Conservation (phyloP, 2,329 filamentous ascomycete species). For the Corynespora cassiicola region DNA sequence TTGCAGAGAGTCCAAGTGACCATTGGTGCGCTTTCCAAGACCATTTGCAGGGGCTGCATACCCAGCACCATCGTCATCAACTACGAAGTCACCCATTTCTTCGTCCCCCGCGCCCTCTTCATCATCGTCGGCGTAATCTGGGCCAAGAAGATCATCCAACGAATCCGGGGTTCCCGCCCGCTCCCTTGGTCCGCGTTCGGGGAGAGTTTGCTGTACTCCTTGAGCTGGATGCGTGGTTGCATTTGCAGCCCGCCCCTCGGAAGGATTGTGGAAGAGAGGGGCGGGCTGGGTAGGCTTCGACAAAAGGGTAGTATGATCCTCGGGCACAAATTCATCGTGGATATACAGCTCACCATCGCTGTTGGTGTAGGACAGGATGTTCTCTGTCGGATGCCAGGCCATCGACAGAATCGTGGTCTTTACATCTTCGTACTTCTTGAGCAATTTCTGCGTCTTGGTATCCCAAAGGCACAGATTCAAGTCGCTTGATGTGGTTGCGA, state of each 20-base stretch:
- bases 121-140: constrained; percentile 62
- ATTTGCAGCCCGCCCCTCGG: constrained; percentile 70
- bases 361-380: constrained; percentile 89
- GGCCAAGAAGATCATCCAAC: constrained; percentile 80
- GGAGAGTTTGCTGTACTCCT: too few species aligned
- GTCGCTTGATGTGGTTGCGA: constrained; percentile 68
- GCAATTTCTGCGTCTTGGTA: constrained; percentile 80
- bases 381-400: constrained; percentile 88
- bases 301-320: constrained; percentile 56
- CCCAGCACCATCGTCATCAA: constrained; percentile 93
- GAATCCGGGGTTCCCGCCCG: constrained; percentile 71
- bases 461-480: constrained; percentile 84
- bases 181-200: constrained; percentile 59
- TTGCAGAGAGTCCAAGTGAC: constrained; percentile 52
- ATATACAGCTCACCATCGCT: constrained; percentile 94
- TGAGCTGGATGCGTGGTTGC: constrained; percentile 62
- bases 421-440: constrained; percentile 76
- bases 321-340: constrained; percentile 70
- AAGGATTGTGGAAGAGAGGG: constrained; percentile 83
- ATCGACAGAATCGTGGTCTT: constrained; percentile 80
- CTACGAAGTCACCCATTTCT: constrained; percentile 79
- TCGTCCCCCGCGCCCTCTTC: constrained; percentile 47
- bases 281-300: constrained; percentile 71
- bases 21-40: constrained; percentile 68
- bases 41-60: constrained; percentile 71